Percentiles rank a stretch among this genome's conserved stretches.
phyloP scores from a whole-genome alignment of 2,329 filamentous ascomycete species.

The Claviceps pazoutovae region DNA sequence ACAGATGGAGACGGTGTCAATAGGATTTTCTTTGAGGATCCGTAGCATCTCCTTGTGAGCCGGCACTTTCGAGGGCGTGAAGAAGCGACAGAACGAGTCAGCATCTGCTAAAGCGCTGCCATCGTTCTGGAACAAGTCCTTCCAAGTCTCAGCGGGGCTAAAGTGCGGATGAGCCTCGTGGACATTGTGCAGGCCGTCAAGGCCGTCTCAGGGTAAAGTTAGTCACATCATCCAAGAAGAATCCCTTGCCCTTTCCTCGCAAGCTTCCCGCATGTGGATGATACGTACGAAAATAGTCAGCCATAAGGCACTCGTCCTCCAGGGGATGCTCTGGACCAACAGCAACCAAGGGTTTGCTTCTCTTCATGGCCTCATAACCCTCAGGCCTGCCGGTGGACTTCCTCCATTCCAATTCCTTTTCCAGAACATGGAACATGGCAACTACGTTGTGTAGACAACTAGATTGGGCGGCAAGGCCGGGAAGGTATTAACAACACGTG shows the following conservation, averaged over 20 bases:
- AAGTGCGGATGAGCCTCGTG: slow-evolving; percentile 63
- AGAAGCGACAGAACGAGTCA: slow-evolving; percentile 42
- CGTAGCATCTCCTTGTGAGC: slow-evolving; percentile 84
- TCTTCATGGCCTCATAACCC: slow-evolving; percentile 60
- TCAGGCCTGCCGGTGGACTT: slow-evolving; percentile 49
- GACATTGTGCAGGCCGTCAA: slow-evolving; percentile 64
- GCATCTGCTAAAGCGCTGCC: slow-evolving; percentile 21
- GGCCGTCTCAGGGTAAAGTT: slow-evolving; percentile 41
- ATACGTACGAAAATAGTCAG: slow-evolving; percentile 71
- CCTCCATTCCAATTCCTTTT: slow-evolving; percentile 79
- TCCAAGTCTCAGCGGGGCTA: slow-evolving; percentile 61
- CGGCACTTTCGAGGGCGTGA: slow-evolving; percentile 58
- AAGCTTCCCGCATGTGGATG: not conserved
- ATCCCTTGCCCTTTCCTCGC: not conserved
- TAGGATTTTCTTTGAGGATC: slow-evolving; percentile 66
- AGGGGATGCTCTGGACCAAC: slow-evolving; percentile 77
- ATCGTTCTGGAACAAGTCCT: slow-evolving; percentile 41
- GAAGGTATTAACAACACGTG: not conserved
- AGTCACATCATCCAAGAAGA: not conserved
- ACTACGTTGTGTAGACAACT: slow-evolving; percentile 82
- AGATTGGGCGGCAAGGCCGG: not conserved
- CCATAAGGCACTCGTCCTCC: slow-evolving; percentile 66
- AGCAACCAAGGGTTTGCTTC: slow-evolving; percentile 68
- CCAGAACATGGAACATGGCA: slow-evolving; percentile 80
- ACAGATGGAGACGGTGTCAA: slow-evolving; percentile 76